These are phyloP conservation scores for Arthroderma sp. DNA, from an alignment of 2,329 filamentous ascomycete genomes.

Conservation along the genomic window DNA sequence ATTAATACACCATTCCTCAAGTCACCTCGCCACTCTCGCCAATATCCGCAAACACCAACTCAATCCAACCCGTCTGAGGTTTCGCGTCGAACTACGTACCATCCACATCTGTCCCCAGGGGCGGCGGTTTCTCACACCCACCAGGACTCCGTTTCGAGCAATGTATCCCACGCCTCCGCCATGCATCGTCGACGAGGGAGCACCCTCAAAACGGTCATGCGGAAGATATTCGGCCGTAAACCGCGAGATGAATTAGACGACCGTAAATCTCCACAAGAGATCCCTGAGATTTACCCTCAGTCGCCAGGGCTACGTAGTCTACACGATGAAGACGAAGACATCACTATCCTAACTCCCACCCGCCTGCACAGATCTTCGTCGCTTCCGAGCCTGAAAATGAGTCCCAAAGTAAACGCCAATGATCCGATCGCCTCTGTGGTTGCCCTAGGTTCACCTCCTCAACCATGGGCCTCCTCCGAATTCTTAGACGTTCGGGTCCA, in stretches of 20 bases:
- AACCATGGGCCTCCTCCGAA: background rate
- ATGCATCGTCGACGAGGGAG: conserved; percentile 31
- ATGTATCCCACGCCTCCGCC: conserved; percentile 17
- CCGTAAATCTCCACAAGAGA: background rate
- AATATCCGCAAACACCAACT: conserved; percentile 10
- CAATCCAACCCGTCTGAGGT: conserved; percentile 14
- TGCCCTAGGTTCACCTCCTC: background rate
- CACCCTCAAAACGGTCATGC: conserved; percentile 35
- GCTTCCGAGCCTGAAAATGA: conserved; percentile 6
- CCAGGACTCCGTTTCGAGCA: conserved; percentile 18
- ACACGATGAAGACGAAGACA: background rate
- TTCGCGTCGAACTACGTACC: conserved; percentile 11
- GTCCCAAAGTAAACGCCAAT: background rate
- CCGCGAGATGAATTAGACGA: conserved; percentile 19
- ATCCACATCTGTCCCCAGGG: conserved; percentile 10
- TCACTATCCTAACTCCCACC: background rate
- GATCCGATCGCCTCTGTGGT: background rate
- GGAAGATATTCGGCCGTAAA: conserved; percentile 33
- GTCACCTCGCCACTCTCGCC: conserved; percentile 7
- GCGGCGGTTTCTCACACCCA: conserved; percentile 16
- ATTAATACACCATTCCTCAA: conserved; percentile 6
- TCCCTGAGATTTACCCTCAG: background rate
- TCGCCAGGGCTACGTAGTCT: background rate
- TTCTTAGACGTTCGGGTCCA: conserved; percentile 6
- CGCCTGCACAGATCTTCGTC: conserved; percentile 11